Evolutionary conservation across 2,329 filamentous ascomycete genomes (phyloP).

Genomic region (Elsinoe ampelina): DNA sequence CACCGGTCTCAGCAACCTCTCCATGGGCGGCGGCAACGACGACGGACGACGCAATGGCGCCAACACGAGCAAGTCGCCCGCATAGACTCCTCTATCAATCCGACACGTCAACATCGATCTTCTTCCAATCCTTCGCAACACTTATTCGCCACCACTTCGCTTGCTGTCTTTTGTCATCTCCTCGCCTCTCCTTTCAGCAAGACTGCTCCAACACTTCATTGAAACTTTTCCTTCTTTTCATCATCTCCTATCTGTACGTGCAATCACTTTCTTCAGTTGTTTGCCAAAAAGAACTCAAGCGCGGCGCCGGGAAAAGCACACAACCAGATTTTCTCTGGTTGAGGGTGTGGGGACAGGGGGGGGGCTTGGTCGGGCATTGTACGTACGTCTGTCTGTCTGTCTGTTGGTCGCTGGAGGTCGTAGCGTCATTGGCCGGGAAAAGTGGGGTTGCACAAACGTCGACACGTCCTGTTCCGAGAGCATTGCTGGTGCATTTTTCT

Average conservation of each 20-base stretch:
- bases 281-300: not conserved
- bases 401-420: no score
- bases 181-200: no score
- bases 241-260: not conserved
- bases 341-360: not conserved
- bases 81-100: not conserved
- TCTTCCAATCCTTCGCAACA: no score
- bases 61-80: constrained; percentile 17
- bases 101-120: no score
- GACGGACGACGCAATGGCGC: constrained; percentile 34
- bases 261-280: not conserved
- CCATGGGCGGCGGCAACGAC: constrained; percentile 51
- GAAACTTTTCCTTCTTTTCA: not conserved
- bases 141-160: no score
- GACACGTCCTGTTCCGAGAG: not conserved
- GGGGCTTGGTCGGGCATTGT: no score
- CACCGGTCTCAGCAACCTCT: constrained; percentile 60
- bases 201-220: not conserved
- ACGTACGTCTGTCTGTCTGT: no score
- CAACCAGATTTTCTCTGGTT: no score
- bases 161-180: no score
- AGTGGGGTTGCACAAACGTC: no score
- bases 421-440: no score
- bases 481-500: not conserved
- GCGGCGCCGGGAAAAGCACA: not conserved